These are phyloP conservation scores for Fagopyrum esculentum DNA, from an alignment of 148 eudicot genomes.

Conservation along the genomic window DNA sequence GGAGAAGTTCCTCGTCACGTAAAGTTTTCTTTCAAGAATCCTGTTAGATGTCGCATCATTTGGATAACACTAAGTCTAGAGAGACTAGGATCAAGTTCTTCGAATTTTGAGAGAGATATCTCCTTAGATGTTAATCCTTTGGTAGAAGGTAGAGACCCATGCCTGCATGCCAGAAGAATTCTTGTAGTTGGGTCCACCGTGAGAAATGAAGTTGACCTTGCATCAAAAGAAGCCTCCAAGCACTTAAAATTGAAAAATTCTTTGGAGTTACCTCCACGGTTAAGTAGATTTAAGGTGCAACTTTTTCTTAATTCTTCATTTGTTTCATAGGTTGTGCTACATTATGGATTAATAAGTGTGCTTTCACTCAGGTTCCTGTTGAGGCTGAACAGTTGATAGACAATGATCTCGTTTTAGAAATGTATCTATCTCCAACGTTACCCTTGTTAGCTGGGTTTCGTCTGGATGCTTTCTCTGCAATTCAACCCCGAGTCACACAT, in stretches of 20 bases:
- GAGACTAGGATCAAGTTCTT: conserved; percentile 57
- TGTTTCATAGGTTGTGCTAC: background rate
- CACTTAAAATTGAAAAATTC: conserved; percentile 55
- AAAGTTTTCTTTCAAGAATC: conserved; percentile 59
- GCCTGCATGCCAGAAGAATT: conserved; percentile 77
- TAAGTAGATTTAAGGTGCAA: conserved; percentile 80
- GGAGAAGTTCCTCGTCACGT: conserved; percentile 55
- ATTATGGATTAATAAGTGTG: background rate
- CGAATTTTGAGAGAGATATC: conserved; percentile 54
- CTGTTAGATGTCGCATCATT: conserved; percentile 74
- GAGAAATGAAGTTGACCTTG: conserved; percentile 41
- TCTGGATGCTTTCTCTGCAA: conserved; percentile 78
- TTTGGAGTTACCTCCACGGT: conserved; percentile 62
- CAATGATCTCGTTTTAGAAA: conserved; percentile 78
- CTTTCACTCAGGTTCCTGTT: conserved; percentile 63
- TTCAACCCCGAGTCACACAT: conserved; percentile 76
- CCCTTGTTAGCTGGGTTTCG: conserved; percentile 87
- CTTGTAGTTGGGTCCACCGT: conserved; percentile 56
- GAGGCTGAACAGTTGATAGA: conserved; percentile 66
- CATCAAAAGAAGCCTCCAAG: conserved; percentile 51
- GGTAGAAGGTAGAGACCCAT: conserved; percentile 35
- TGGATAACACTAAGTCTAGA: conserved; percentile 71
- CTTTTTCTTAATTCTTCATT: background rate
- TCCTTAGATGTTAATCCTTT: conserved; percentile 77
- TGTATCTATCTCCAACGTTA: conserved; percentile 64